Evolutionary conservation across 805 yeast species (phyloP).

Genomic region (Phaffomyces thermotolerans): DNA sequence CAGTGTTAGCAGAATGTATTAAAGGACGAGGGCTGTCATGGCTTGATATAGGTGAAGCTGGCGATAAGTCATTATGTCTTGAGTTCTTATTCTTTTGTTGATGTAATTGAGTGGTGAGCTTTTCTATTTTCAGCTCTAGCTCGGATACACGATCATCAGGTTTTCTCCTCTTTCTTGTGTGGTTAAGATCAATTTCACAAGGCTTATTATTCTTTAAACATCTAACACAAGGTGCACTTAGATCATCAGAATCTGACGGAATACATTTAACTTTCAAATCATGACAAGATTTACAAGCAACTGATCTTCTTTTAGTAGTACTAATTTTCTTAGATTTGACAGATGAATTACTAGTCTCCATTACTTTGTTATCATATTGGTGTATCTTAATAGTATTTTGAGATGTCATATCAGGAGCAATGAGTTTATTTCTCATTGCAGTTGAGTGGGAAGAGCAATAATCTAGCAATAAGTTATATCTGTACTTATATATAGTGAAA

Average conservation of each 20-base stretch:
- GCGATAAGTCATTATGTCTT: not conserved
- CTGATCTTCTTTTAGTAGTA: conserved; percentile 27
- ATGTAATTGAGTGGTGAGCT: conserved; percentile 16
- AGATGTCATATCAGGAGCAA: no score
- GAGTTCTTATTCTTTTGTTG: conserved; percentile 4
- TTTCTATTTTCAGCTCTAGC: conserved; percentile 25
- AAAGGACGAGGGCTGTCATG: conserved; percentile 5
- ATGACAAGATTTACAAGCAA: conserved; percentile 73
- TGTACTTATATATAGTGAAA: no score
- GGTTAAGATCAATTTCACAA: conserved; percentile 64
- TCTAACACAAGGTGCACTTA: conserved; percentile 62
- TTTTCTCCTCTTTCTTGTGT: conserved; percentile 41
- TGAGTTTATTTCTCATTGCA: no score
- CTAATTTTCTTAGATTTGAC: not conserved
- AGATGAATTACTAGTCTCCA: not conserved
- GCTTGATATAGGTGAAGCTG: conserved; percentile 3
- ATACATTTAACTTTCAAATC: conserved; percentile 77
- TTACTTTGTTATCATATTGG: not conserved
- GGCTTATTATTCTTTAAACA: conserved; percentile 55
- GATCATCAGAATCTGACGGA: conserved; percentile 53
- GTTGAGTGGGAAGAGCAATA: no score
- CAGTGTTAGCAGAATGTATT: conserved; percentile 1
- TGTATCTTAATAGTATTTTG: not conserved
- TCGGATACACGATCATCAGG: conserved; percentile 26
- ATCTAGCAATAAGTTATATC: not conserved